phyloP scores from a whole-genome alignment of 177 flowering plant species.

The Telopea speciosissima region DNA sequence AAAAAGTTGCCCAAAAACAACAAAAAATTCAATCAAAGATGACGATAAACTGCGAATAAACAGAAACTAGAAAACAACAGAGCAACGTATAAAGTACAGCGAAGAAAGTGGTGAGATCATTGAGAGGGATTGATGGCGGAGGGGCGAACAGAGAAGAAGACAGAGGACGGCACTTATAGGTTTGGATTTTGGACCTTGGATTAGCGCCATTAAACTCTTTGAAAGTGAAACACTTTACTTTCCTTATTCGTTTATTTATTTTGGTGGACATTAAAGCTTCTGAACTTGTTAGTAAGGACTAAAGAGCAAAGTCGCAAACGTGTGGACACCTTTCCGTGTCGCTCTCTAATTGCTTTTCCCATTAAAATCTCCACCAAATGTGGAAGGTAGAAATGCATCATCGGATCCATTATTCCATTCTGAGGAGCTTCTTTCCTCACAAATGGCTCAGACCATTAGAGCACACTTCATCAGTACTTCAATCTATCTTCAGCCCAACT shows the following conservation, averaged over 20 bases:
- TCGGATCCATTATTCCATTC: constrained; percentile 3
- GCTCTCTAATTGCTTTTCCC: background rate
- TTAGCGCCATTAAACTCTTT: constrained; percentile 4
- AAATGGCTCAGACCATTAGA: constrained; percentile 13
- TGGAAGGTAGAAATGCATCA: background rate
- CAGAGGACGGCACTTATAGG: background rate
- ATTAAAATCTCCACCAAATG: background rate
- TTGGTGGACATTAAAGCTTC: too few species aligned
- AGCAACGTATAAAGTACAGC: too few species aligned
- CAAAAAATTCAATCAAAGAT: too few species aligned
- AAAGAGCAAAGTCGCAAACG: constrained; percentile 1
- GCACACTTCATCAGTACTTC: constrained; percentile 1
- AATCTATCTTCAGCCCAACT: background rate
- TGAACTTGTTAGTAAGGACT: too few species aligned
- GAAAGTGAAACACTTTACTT: too few species aligned
- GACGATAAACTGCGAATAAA: too few species aligned
- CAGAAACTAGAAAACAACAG: too few species aligned
- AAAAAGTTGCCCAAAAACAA: too few species aligned
- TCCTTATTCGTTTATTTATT: too few species aligned
- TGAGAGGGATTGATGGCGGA: too few species aligned
- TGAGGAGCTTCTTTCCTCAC: background rate
- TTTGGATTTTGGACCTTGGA: background rate
- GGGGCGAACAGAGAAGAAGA: too few species aligned
- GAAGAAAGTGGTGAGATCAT: too few species aligned
- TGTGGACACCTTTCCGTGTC: constrained; percentile 6